Conservation (phyloP, 306 rosid species). For the Lathyrus sativus region DNA sequence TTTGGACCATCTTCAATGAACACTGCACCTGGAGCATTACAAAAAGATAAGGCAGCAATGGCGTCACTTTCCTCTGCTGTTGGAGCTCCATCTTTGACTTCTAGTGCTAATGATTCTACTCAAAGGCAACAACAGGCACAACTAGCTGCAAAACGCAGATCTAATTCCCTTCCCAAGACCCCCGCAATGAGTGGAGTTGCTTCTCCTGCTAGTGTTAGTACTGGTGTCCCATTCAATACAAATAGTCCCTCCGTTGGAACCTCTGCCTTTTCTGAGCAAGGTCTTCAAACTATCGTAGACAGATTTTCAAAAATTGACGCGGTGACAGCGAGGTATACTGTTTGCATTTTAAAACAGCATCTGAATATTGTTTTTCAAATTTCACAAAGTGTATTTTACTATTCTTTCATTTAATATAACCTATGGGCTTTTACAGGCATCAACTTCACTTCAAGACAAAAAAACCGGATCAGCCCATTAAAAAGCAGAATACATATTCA, state of each 20-base stretch:
- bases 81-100: slow-evolving; percentile 71
- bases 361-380: slow-evolving; percentile 29
- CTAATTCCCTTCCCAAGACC: slow-evolving; percentile 82
- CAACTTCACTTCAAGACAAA: slow-evolving; percentile 73
- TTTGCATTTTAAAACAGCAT: slow-evolving; percentile 30
- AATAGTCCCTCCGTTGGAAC: slow-evolving; percentile 85
- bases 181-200: slow-evolving; percentile 76
- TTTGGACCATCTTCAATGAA: slow-evolving; percentile 61
- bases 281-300: slow-evolving; percentile 58
- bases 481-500: slow-evolving; percentile 55
- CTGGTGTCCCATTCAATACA: slow-evolving; percentile 66
- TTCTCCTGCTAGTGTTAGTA: slow-evolving; percentile 91
- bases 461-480: slow-evolving; percentile 49
- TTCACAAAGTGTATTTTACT: slow-evolving; percentile 2
- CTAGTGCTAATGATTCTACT: slow-evolving; percentile 73
- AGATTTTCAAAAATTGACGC: slow-evolving; percentile 73
- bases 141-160: slow-evolving; percentile 64
- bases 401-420: slow-evolving; percentile 33
- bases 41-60: slow-evolving; percentile 72
- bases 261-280: slow-evolving; percentile 55
- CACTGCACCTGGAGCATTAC: slow-evolving; percentile 58
- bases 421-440: slow-evolving; percentile 57
- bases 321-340: slow-evolving; percentile 71
- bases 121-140: slow-evolving; percentile 91
- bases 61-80: slow-evolving; percentile 61